Evolutionary conservation across 73 alveolate species (phyloP).

Genomic region (Paramecium octaurelia): DNA sequence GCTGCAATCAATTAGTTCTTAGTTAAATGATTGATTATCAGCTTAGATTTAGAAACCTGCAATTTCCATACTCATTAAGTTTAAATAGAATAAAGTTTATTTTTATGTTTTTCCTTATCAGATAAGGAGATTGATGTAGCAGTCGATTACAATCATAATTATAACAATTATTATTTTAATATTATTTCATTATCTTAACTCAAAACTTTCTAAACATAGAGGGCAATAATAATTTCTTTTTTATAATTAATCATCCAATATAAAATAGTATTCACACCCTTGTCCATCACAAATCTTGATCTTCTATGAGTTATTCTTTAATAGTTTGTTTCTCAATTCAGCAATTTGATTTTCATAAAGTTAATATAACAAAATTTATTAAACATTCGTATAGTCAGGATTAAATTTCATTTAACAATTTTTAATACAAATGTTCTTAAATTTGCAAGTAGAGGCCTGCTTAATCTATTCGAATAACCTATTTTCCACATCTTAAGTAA

Average conservation of each 20-base stretch:
- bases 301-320: neutral
- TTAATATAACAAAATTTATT: neutral
- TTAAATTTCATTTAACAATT: neutral
- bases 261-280: neutral
- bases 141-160: too few species aligned
- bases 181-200: neutral
- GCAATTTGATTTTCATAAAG: neutral
- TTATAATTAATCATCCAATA: neutral
- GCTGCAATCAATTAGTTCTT: too few species aligned
- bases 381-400: neutral
- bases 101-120: neutral
- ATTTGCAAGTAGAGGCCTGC: neutral
- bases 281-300: neutral
- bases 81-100: neutral
- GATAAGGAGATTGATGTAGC: too few species aligned
- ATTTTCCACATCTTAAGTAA: neutral
- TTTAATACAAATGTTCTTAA: neutral
- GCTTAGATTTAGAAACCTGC: neutral
- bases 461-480: neutral
- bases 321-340: neutral
- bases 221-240: neutral
- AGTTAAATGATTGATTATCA: neutral
- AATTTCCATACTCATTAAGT: neutral
- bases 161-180: neutral
- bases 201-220: neutral